Evolutionary conservation across 108 stramenopile species (phyloP).

Genomic region (Cyclotella distinguenda): DNA sequence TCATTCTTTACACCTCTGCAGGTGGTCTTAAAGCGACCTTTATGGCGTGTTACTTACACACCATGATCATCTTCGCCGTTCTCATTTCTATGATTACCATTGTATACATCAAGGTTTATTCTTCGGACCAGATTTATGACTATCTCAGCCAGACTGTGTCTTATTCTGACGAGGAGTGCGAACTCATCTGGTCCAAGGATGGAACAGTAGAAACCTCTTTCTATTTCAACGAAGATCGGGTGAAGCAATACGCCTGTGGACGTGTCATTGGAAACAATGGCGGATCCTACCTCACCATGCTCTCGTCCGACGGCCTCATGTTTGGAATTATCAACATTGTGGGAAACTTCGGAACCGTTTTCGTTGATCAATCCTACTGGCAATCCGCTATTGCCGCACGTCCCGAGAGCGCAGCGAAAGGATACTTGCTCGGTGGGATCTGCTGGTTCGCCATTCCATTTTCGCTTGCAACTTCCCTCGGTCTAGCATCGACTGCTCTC

Average conservation of each 20-base stretch:
- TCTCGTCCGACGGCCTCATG: slow-evolving; percentile 84
- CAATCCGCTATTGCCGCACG: slow-evolving; percentile 92
- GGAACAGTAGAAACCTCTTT: slow-evolving; percentile 52
- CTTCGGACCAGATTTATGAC: slow-evolving; percentile 64
- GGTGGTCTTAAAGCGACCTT: slow-evolving; percentile 93
- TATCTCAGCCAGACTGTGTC: slow-evolving; percentile 55
- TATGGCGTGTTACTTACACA: slow-evolving; percentile 86
- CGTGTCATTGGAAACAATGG: slow-evolving; percentile 77
- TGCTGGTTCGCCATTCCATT: slow-evolving; percentile 93
- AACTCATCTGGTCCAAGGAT: slow-evolving; percentile 50
- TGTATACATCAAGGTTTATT: slow-evolving; percentile 69
- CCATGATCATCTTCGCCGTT: slow-evolving; percentile 79
- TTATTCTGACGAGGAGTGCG: slow-evolving; percentile 65
- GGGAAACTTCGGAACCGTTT: slow-evolving; percentile 95
- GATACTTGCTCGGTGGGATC: slow-evolving; percentile 93
- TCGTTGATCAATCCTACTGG: slow-evolving; percentile 94
- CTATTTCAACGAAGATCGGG: slow-evolving; percentile 35
- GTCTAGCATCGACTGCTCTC: slow-evolving; percentile 83
- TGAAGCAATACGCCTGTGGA: slow-evolving; percentile 69
- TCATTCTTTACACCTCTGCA: slow-evolving; percentile 89
- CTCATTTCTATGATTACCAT: slow-evolving; percentile 84
- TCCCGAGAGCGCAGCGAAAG: slow-evolving; percentile 75
- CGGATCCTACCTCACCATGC: slow-evolving; percentile 92
- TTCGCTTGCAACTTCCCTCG: slow-evolving; percentile 91
- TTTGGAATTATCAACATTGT: slow-evolving; percentile 95